A percentile compares a stretch with the other conserved stretches of the same genome.
phyloP scores from a whole-genome alignment of 768 basidiomycete species.

The Pleurotus citrinopileatus region DNA sequence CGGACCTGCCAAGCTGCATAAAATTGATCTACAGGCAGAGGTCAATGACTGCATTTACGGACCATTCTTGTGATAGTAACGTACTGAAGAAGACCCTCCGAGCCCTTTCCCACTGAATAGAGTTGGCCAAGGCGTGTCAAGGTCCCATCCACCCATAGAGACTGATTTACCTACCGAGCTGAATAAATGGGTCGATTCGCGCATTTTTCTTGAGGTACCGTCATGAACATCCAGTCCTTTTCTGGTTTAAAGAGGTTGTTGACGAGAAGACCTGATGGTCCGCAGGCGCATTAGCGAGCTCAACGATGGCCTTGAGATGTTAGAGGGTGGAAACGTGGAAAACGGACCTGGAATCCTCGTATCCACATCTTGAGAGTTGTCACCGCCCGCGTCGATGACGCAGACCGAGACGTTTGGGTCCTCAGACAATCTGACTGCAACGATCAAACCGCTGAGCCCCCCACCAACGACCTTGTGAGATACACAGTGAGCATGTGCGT shows the following conservation, averaged over 20 bases:
- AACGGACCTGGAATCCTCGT: not conserved
- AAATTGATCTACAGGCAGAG: constrained; percentile 6
- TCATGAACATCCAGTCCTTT: not conserved
- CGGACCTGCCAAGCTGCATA: constrained; percentile 7
- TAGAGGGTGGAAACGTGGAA: no score
- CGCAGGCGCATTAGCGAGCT: not conserved
- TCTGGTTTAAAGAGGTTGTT: not conserved
- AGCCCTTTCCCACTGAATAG: constrained; percentile 2
- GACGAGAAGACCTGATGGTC: not conserved
- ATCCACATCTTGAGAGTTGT: not conserved
- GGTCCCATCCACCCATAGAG: not conserved
- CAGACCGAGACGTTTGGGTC: not conserved
- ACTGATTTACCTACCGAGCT: not conserved
- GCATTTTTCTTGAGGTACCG: not conserved
- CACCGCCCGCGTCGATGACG: constrained; percentile 5
- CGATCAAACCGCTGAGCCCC: constrained; percentile 12
- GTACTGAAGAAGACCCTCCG: constrained; percentile 2
- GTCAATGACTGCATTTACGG: not conserved
- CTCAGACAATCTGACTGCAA: not conserved
- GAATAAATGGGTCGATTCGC: not conserved
- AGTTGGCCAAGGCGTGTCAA: not conserved
- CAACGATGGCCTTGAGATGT: no score
- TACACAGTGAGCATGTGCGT: not conserved
- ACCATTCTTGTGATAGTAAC: not conserved
- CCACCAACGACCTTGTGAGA: constrained; percentile 6